Evolutionary conservation across 2,329 filamentous ascomycete species (phyloP).

Genomic region (Fusarium sublunatum): DNA sequence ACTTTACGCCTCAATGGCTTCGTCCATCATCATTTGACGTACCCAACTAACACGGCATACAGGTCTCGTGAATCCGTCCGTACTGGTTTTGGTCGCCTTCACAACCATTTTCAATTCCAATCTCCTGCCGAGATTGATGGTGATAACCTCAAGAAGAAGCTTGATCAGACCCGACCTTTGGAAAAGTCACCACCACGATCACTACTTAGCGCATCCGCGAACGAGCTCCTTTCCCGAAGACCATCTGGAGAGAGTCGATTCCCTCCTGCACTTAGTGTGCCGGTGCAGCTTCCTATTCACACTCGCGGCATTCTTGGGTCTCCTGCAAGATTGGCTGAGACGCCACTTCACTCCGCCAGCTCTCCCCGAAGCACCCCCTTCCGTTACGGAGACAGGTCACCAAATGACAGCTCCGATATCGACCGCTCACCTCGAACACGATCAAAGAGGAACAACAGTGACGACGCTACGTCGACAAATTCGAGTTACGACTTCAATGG

Average conservation of each 20-base stretch:
- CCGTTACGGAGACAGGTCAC: slow-evolving; percentile 56
- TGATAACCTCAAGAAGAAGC: slow-evolving; percentile 64
- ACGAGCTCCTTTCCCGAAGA: slow-evolving; percentile 53
- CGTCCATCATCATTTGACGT: not conserved
- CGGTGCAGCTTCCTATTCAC: slow-evolving; percentile 59
- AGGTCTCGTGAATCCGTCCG: slow-evolving; percentile 57
- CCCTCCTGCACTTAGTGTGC: slow-evolving; percentile 55
- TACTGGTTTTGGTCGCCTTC: slow-evolving; percentile 61
- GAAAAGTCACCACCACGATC: slow-evolving; percentile 61
- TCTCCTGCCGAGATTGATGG: slow-evolving; percentile 61
- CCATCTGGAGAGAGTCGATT: slow-evolving; percentile 54
- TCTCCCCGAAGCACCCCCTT: slow-evolving; percentile 61
- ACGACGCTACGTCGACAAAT: slow-evolving; percentile 61
- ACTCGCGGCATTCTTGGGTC: slow-evolving; percentile 57
- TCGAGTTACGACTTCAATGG: slow-evolving; percentile 56
- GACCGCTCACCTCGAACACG: slow-evolving; percentile 61
- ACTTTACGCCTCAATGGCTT: slow-evolving; percentile 4
- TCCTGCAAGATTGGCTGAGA: slow-evolving; percentile 58
- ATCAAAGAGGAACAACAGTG: slow-evolving; percentile 63
- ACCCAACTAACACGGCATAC: slow-evolving; percentile 32
- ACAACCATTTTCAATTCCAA: slow-evolving; percentile 62
- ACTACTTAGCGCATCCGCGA: slow-evolving; percentile 56
- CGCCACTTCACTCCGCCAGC: slow-evolving; percentile 59
- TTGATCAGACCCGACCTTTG: slow-evolving; percentile 60
- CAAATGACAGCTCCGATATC: slow-evolving; percentile 57